phyloP scores from a whole-genome alignment of 192 early-diverging fungal species.

The Coemansia pectinata region DNA sequence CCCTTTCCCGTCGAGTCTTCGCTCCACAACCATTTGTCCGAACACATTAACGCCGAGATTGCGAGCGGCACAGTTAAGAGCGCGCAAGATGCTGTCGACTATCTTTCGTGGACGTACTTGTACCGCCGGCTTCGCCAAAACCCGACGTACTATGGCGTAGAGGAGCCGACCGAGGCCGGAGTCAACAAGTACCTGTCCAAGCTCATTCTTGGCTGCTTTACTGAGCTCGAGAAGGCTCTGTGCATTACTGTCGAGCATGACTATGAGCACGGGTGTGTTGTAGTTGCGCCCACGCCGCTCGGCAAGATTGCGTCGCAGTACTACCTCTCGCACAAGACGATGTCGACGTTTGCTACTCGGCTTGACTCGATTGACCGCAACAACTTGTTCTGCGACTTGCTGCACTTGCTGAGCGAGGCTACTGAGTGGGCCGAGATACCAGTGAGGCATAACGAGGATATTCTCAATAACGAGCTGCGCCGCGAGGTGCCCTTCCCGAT shows the following conservation, averaged over 20 bases:
- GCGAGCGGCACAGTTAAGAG: constrained; percentile 80
- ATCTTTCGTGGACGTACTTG: constrained; percentile 95
- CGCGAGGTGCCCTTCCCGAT: constrained; percentile 69
- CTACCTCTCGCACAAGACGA: constrained; percentile 84
- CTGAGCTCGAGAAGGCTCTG: constrained; percentile 64
- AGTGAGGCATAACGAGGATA: constrained; percentile 94
- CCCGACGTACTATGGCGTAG: constrained; percentile 92
- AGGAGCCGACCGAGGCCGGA: constrained; percentile 67
- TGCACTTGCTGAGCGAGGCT: constrained; percentile 79
- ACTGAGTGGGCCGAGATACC: constrained; percentile 91
- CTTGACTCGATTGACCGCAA: constrained; percentile 48
- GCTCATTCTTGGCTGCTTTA: constrained; percentile 73
- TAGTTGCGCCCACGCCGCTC: constrained; percentile 67
- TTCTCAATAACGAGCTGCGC: constrained; percentile 83
- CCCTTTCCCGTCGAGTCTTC: constrained; percentile 90
- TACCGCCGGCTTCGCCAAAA: constrained; percentile 91
- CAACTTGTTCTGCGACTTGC: constrained; percentile 62
- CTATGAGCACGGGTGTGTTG: constrained; percentile 16
- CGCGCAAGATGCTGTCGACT: constrained; percentile 94
- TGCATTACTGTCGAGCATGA: constrained; percentile 67
- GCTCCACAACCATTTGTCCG: constrained; percentile 71
- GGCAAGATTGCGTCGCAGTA: constrained; percentile 91
- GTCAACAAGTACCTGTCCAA: constrained; percentile 77
- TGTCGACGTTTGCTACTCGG: constrained; percentile 64
- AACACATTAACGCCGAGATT: constrained; percentile 96